Base-by-base conservation (phyloP, 768 basidiomycete species). In the Leccinum obscurum region DNA sequence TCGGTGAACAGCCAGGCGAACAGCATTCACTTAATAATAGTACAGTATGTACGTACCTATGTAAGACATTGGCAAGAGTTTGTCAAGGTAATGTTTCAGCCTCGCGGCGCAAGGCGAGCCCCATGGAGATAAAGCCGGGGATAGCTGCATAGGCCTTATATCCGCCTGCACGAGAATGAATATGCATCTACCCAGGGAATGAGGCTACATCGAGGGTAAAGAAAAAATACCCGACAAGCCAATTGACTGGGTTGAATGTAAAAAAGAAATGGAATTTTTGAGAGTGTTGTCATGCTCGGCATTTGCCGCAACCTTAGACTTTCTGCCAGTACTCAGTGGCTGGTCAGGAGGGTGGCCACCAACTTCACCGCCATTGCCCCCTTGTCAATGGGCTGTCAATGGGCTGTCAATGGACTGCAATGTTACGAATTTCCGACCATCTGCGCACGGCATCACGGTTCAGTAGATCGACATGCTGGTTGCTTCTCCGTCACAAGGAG, bases 121-220 rank as follows among this genome's bases (percentile, higher is more conserved):
- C 49, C 22, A 8, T 57, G 15, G n/a, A 44, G 9, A 30, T 41
- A 30, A 60, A 56, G 24, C 46, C 34, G 24, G 39, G 54, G 51
- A 58, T 49, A 54, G 30, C 44, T 34, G 41, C 28, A 44, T 49
- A 54, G 41, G n/a, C 22, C n/a, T 44, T 30, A 50, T 22, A 28
- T 52, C 20, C 17, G 22, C 51, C 13, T 26, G 37, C 37, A 61
- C 62, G 59, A 66, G 62, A 56, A 28, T 59, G 67, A 46, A 59
- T 10, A 2, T 61, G 54, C 14, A 53, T 75, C 59, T 74, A 10
- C 70, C 67, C 71, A 74, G 70, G 70, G 72, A 75, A 75, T 72
- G 72, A 75, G 74, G 67, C 74, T 51, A 35, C 63, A 56, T 24
- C 63, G 52, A 59, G 60, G 69, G 65, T 55, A 32, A 28, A 37